phyloP scores from a whole-genome alignment of 768 basidiomycete genomes.

The Tylopilus cervinicoccineus region DNA sequence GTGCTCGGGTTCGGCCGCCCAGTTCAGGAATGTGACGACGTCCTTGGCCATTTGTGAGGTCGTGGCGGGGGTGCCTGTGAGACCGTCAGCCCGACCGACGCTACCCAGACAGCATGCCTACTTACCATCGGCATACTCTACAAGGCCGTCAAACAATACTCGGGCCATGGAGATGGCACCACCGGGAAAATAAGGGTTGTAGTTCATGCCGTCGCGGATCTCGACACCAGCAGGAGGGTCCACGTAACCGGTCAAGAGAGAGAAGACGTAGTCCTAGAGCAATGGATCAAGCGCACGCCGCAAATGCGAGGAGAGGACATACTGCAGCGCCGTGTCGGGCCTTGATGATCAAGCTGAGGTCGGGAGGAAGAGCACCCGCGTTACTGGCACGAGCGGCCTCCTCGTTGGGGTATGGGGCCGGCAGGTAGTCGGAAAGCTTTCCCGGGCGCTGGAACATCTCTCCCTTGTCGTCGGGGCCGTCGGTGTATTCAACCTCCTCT shows the following conservation, averaged over 20 bases:
- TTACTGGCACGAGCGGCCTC: conserved; percentile 95
- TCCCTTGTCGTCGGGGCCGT: conserved; percentile 91
- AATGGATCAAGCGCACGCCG: conserved; percentile 2
- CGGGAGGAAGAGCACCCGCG: conserved; percentile 93
- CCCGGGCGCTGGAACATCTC: conserved; percentile 99
- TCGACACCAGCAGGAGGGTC: conserved; percentile 95
- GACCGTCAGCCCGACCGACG: conserved; percentile 5
- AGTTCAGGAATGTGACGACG: conserved; percentile 90
- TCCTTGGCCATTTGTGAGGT: conserved; percentile 99
- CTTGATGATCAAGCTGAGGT: conserved; percentile 95
- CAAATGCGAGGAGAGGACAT: conserved; percentile 33
- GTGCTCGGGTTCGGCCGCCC: conserved; percentile 97
- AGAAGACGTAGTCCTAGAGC: conserved; percentile 89
- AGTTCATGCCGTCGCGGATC: conserved; percentile 97
- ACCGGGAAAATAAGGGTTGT: conserved; percentile 98
- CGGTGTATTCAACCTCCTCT: conserved; percentile 94
- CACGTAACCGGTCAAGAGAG: conserved; percentile 93
- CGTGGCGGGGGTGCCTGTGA: conserved; percentile 86
- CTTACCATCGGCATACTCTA: conserved; percentile 93
- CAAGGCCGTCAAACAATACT: conserved; percentile 90
- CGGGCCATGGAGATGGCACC: conserved; percentile 99
- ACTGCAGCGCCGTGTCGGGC: conserved; percentile 96
- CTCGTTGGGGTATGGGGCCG: conserved; percentile 92
- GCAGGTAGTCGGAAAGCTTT: conserved; percentile 97
- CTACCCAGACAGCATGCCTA: neutral